phyloP scores from a whole-genome alignment of 202 grass and related monocot genomes.

The Brachypodium distachyon region DNA sequence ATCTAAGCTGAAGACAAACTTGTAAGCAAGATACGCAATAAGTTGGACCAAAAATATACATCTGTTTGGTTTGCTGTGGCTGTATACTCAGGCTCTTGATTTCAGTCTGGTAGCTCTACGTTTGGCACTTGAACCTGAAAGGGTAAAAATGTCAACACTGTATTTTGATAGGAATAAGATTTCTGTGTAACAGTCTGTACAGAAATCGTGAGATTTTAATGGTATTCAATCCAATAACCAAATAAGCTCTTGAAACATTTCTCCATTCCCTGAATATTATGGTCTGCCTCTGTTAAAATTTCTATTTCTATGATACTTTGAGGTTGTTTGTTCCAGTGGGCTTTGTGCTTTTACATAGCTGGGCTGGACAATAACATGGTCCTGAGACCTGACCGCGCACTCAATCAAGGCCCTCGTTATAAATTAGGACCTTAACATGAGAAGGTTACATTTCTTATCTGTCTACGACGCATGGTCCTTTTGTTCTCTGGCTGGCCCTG shows the following conservation, averaged over 20 bases:
- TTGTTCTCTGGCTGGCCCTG: not conserved
- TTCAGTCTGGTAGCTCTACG: not conserved
- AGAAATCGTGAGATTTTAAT: not conserved
- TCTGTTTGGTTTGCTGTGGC: not conserved
- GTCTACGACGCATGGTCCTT: not conserved
- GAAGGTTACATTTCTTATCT: too few species aligned
- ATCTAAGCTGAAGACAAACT: conserved; percentile 54
- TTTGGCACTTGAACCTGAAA: not conserved
- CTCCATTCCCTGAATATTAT: not conserved
- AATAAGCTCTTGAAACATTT: not conserved
- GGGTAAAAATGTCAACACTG: not conserved
- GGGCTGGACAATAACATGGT: not conserved
- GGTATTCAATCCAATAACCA: not conserved
- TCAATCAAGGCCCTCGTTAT: too few species aligned
- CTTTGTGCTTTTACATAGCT: not conserved
- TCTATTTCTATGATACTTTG: not conserved
- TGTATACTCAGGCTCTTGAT: not conserved
- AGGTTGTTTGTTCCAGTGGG: not conserved
- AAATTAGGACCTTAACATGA: not conserved
- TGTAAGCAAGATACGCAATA: conserved; percentile 13
- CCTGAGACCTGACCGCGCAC: too few species aligned
- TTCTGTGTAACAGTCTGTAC: not conserved
- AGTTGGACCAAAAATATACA: not conserved
- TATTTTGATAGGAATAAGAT: conserved; percentile 19
- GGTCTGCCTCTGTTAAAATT: not conserved